Base-by-base conservation (phyloP, 2,329 filamentous ascomycete genomes). In the Penicillium sp. region DNA sequence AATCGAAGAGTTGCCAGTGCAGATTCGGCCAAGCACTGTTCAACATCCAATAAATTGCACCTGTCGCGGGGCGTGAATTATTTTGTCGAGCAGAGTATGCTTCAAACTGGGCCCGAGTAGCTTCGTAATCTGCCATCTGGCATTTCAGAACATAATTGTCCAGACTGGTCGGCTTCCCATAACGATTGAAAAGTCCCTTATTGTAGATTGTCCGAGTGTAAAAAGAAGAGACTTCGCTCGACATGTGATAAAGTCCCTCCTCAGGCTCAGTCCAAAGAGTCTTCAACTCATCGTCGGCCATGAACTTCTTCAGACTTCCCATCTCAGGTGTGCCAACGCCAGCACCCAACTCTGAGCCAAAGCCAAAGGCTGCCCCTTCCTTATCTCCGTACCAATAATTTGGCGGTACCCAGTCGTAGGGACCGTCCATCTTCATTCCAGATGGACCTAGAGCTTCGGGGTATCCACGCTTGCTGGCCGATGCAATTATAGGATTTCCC, bases 21-120 rank as follows among this genome's bases (percentile, higher is more conserved):
- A 87, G 69, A 48, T 77, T 81, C 0, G 85, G 84, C 83, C 84
- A 87, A 0, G 84, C 84, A 39, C 80, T 80, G 57, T 85, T 86
- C 46, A 87, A 66, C 84, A 87, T 87, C 84, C 84, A 87, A 69
- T 87, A 87, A 13, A 87, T 80, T 0, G 82, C 42, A 0, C 84
- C 84, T 0, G 84, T 86, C 0, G 84, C 82, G 0, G 82, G 80
- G 3, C 79, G 71, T 1, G 70, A 64, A 1, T 73, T 74, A 53
- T 64, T 80, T 77, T 83, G 84, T 0, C 75, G 70, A 2, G 78
- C 71, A 0, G 77, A 72, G 60, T 80, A 86, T 0, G 71, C 82
- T 61, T 87, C 84, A 49, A 82, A 84, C 57, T 86, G 73, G 0
- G 83, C 74, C 2, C 83, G 74, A 1, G 81, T 85, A 1, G 83